Evolutionary conservation across 2,329 filamentous ascomycete species (phyloP).

Genomic region (Penicillium sp.): DNA sequence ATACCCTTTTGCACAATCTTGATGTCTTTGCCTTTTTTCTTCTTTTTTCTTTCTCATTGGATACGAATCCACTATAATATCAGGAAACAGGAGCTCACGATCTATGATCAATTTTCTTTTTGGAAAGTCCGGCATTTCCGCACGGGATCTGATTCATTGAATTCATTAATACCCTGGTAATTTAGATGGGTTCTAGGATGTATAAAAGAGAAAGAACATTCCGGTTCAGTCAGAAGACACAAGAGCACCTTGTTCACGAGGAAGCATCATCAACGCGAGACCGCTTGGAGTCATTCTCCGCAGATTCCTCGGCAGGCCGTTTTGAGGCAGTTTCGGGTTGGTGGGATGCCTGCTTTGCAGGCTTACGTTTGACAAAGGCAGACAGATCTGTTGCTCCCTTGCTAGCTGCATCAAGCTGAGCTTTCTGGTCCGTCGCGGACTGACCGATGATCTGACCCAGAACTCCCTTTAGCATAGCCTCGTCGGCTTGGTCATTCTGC

Average conservation of each 20-base stretch:
- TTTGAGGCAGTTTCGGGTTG: constrained; percentile 24
- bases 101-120: not conserved
- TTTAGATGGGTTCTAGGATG: not conserved
- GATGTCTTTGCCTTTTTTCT: not conserved
- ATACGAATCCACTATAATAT: not conserved
- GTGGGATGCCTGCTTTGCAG: constrained; percentile 21
- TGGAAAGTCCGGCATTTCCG: not conserved
- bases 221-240: not conserved
- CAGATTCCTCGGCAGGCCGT: constrained; percentile 26
- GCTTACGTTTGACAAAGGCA: constrained; percentile 57
- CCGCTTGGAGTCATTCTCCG: constrained; percentile 27
- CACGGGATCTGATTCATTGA: not conserved
- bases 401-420: constrained; percentile 54
- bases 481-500: constrained; percentile 33
- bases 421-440: constrained; percentile 52
- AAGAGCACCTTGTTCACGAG: not conserved
- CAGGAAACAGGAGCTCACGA: not conserved
- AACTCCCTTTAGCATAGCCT: constrained; percentile 54
- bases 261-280: constrained; percentile 22
- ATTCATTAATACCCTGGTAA: constrained; percentile 1
- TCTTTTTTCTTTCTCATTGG: not conserved
- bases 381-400: constrained; percentile 59
- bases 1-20: not conserved
- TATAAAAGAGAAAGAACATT: not conserved
- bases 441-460: constrained; percentile 58